Percentiles rank a stretch among this genome's conserved stretches.
Conservation (phyloP, 352 stramenopile species). For the Pythium aquatile region DNA sequence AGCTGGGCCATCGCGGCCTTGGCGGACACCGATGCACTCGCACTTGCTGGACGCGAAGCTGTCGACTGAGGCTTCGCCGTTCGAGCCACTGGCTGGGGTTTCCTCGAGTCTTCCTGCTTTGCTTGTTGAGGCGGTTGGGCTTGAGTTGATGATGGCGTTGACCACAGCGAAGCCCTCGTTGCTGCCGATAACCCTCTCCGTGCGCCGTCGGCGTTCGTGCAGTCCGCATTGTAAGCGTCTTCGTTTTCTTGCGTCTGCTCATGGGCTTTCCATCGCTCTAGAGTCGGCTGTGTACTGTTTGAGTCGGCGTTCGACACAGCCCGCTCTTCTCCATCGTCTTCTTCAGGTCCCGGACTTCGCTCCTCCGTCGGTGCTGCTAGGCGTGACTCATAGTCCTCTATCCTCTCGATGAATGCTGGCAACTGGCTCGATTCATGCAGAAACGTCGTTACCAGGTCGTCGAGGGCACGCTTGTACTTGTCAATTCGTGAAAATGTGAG, state of each 20-base stretch:
- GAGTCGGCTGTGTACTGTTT: constrained; percentile 18
- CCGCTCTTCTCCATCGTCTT: not conserved
- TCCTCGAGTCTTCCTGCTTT: not conserved
- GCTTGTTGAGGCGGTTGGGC: not conserved
- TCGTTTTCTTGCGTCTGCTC: constrained; percentile 4
- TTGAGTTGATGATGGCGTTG: not conserved
- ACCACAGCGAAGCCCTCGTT: constrained; percentile 16
- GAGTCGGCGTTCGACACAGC: not conserved
- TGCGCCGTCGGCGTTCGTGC: not conserved
- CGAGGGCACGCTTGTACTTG: constrained; percentile 52
- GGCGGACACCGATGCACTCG: constrained; percentile 4
- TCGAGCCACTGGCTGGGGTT: not conserved
- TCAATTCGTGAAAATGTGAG: constrained; percentile 61
- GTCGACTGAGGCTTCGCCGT: not conserved
- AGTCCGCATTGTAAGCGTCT: not conserved
- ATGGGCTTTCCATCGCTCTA: constrained; percentile 27
- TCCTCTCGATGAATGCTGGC: constrained; percentile 54
- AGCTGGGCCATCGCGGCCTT: constrained; percentile 20
- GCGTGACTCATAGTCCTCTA: constrained; percentile 15
- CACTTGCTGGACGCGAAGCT: not conserved
- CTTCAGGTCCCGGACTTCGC: not conserved
- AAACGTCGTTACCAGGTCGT: constrained; percentile 60
- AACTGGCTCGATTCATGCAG: constrained; percentile 52
- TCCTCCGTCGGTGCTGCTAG: constrained; percentile 10
- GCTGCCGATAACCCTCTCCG: not conserved